Base-by-base conservation (phyloP, 352 stramenopile genomes). In the Phytopythium oedochilum region DNA sequence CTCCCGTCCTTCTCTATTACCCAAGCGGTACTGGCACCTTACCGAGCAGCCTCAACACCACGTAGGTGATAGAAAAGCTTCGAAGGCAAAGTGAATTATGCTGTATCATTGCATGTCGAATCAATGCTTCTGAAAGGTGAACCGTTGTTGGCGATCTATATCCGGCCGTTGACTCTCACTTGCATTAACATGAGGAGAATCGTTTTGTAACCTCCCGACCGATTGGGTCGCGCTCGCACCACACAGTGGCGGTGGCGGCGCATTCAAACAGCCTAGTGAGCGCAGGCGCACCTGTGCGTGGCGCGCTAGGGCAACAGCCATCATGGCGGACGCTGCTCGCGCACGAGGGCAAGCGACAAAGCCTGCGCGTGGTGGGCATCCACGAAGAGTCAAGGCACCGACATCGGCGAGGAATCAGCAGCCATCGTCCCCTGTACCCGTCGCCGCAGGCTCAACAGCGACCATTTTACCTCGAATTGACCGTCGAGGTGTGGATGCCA, bases 391-490 rank as follows among this genome's bases (percentile, higher is more conserved):
- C 29, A 73, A 68, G 47, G 7, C 42, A 10, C 2, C 23, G 5
- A 46, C 52, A 17, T 40, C 28, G 10, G 44, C 60, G 20, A 72
- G 63, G 31, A 76, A 75, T 46, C 66, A 72, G 36, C 64, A 60
- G 10, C 28, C 56, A 10, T 23, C 46, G 25, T 47, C 55, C 23
- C 48, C 63, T 17, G n/a, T 52, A 20, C 4, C 35, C 14, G 47
- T 49, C 23, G n/a, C 45, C 5, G 17, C 18, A 38, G 15, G 26
- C 5, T 51, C 44, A 5, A 23, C 31, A 23, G 9, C 47, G 15
- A 76, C 70, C 0, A 52, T 81, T 22, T 55, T 84, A 26, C 71
- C 73, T 7, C 58, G 51, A 47, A 81, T 84, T 28, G 60, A 80
- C 48, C 56, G 63, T 2, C 52, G 60, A 6, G 48, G 55, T 32